phyloP scores from a whole-genome alignment of 805 yeast species.

The Lipomyces kockii region DNA sequence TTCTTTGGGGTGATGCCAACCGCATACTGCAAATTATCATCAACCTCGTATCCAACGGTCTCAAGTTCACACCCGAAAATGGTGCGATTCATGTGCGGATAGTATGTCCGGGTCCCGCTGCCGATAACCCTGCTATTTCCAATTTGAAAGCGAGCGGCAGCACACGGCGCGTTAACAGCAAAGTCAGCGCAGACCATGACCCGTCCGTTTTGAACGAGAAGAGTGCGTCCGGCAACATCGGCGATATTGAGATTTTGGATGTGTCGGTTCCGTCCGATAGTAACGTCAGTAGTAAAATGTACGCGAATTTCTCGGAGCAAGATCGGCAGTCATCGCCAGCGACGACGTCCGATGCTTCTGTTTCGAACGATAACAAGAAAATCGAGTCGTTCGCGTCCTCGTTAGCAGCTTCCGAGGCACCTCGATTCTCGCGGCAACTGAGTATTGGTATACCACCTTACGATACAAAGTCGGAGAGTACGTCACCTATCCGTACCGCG shows the following conservation, averaged over 20 bases:
- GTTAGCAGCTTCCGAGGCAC: not conserved
- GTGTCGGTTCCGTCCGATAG: not conserved
- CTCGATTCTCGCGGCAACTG: not conserved
- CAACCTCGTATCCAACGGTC: slow-evolving; percentile 87
- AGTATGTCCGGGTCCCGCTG: slow-evolving; percentile 59
- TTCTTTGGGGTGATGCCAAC: slow-evolving; percentile 85
- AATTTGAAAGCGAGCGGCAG: not conserved
- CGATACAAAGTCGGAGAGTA: not conserved
- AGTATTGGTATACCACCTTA: not conserved
- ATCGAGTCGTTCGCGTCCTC: not conserved
- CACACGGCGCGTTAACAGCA: not conserved
- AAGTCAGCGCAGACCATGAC: not conserved
- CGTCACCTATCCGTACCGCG: not conserved
- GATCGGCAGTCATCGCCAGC: not conserved
- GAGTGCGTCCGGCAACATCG: not conserved
- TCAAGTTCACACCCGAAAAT: slow-evolving; percentile 84
- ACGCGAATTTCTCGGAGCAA: not conserved
- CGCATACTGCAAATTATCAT: slow-evolving; percentile 89
- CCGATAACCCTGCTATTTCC: not conserved
- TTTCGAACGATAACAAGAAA: not conserved
- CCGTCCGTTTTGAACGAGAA: not conserved
- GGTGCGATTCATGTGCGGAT: slow-evolving; percentile 43
- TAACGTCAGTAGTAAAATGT: not conserved
- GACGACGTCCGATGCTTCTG: not conserved
- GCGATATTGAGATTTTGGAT: not conserved